Base-by-base conservation (phyloP, 2,329 filamentous ascomycete species). In the Penicillium sclerotiorum region DNA sequence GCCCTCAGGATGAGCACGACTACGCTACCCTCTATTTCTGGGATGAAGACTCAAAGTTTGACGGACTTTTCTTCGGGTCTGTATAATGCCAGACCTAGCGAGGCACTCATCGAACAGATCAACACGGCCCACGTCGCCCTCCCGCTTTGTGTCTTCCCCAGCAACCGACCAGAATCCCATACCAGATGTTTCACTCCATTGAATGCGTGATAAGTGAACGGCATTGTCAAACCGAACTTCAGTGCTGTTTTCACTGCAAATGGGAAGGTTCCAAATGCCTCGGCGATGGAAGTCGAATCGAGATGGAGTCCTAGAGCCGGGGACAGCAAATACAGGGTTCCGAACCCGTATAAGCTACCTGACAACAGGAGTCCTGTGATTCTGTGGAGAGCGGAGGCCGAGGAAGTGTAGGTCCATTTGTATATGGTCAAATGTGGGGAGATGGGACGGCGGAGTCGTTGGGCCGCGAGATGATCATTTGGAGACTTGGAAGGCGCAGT, bases 381-480 rank as follows among this genome's bases (percentile, higher is more conserved):
- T 59, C 90, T 89, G 74, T 89, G 88, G 73, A 89, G 80, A 38
- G 79, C 83, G 53, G 85, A 86, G 58, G 80, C 78, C 69, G 88
- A 84, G 83, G 85, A 95, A 59, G 88, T 90, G 73, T 95, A 86
- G 69, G 87, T 83, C 52, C 85, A 82, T 74, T 84, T 81, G 84
- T 95, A 96, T 80, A 93, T 90, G 62, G 76, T 73, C 56, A 95
- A 82, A 68, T 95, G 89, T 41, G 90, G 90, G 25, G 89, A 82
- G 60, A 94, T 80, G 67, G 91, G 91, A 38, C 90, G 90, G 63
- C 80, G 73, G 46, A 85, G 80, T 64, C 90, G 90, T 78, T 95
- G 90, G 61, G 81, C 76, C 65, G 81, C 86, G 66, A 95, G 88
- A 72, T 23, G 49, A 5, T 49, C 5, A 27, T 37, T 21, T 21